Conservation (phyloP, 495 filamentous ascomycete genomes). For the Aspergillus kassunensis region DNA sequence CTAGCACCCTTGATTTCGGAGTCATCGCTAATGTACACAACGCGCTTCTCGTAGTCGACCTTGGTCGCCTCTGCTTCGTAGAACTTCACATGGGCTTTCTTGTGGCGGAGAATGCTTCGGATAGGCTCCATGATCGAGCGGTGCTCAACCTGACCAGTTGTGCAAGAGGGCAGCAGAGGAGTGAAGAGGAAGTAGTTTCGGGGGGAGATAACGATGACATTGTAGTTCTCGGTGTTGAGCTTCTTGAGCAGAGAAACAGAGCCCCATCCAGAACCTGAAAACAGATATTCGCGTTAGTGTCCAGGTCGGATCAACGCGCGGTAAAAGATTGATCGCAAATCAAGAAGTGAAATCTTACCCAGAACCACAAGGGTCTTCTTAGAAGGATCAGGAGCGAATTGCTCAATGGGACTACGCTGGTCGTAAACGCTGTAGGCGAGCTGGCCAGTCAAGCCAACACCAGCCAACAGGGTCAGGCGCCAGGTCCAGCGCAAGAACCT, state of each 20-base stretch:
- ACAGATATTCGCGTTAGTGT: not conserved
- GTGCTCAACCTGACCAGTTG: conserved; percentile 95
- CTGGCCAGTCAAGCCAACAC: conserved; percentile 62
- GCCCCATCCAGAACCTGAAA: conserved; percentile 88
- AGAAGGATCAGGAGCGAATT: conserved; percentile 70
- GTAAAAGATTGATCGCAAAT: not conserved
- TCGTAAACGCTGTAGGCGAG: conserved; percentile 78
- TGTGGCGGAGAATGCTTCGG: conserved; percentile 88
- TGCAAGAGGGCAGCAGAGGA: conserved; percentile 92
- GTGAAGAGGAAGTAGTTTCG: conserved; percentile 99
- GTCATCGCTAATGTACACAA: conserved; percentile 83
- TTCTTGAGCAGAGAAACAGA: conserved; percentile 96
- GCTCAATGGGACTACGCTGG: conserved; percentile 75
- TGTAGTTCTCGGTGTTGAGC: conserved; percentile 97
- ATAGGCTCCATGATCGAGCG: conserved; percentile 99
- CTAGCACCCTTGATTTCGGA: conserved; percentile 88
- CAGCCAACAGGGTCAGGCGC: conserved; percentile 69
- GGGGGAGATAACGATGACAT: conserved; percentile 90
- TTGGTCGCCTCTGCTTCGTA: conserved; percentile 98
- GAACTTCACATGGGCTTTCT: conserved; percentile 86
- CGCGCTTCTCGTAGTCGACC: conserved; percentile 87
- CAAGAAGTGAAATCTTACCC: conserved; percentile 53
- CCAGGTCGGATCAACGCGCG: not conserved
- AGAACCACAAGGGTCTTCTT: conserved; percentile 99
- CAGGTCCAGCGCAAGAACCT: conserved; percentile 64